Conservation (phyloP, 208 protist genomes). For the Acanthamoeba triangularis region DNA sequence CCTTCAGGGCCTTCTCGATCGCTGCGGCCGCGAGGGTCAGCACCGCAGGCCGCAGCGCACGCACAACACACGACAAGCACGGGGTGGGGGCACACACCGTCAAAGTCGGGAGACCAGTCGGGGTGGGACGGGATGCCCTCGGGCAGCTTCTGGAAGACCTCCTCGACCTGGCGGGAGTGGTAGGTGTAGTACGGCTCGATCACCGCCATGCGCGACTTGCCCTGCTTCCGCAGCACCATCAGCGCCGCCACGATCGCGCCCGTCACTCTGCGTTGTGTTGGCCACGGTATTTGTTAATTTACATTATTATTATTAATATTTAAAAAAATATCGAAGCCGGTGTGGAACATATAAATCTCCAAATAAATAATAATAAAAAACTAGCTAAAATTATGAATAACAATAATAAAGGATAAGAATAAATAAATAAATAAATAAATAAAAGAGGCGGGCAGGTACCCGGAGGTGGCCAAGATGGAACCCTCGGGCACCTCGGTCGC, state of each 20-base stretch:
- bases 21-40: neutral
- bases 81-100: neutral
- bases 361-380: neutral
- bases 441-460: neutral
- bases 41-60: neutral
- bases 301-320: too few species aligned
- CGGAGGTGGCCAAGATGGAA: slow-evolving; percentile 27
- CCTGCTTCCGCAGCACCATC: slow-evolving; percentile 32
- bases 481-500: neutral
- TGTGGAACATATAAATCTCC: too few species aligned
- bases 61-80: neutral
- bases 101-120: slow-evolving; percentile 33
- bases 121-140: slow-evolving; percentile 27
- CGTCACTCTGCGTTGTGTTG: neutral
- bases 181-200: slow-evolving; percentile 78
- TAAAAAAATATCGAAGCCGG: neutral
- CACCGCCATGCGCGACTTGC: slow-evolving; percentile 26
- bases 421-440: neutral
- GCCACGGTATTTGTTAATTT: too few species aligned
- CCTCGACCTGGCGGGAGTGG: slow-evolving; percentile 66
- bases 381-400: neutral
- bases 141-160: slow-evolving; percentile 35
- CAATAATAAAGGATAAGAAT: neutral
- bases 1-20: slow-evolving; percentile 21
- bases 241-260: slow-evolving; percentile 33